Percentiles rank a stretch among this genome's conserved stretches.
Conservation (phyloP, 108 stramenopile genomes). For the Conticribra weissflogii region DNA sequence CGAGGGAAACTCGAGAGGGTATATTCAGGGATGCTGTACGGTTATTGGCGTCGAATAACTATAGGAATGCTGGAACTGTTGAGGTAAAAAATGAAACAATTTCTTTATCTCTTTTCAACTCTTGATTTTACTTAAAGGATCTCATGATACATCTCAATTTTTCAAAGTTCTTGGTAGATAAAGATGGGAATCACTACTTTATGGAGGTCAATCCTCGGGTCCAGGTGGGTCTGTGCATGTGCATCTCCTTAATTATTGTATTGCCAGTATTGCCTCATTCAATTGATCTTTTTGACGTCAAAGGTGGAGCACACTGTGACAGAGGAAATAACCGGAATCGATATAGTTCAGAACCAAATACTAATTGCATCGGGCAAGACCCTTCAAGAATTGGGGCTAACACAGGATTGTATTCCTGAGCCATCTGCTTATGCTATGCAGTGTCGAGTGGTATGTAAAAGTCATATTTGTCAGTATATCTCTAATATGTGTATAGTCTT, state of each 20-base stretch:
- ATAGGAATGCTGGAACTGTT: slow-evolving; percentile 95
- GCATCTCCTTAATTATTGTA: background rate
- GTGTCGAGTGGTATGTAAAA: slow-evolving; percentile 71
- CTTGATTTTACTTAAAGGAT: too few relatives aligned
- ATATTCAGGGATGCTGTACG: slow-evolving; percentile 84
- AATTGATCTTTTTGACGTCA: too few relatives aligned
- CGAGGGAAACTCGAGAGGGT: slow-evolving; percentile 61
- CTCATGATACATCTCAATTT: too few relatives aligned
- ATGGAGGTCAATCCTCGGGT: slow-evolving; percentile 93
- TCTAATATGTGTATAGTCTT: background rate
- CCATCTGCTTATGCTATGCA: slow-evolving; percentile 92
- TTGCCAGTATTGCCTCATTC: background rate
- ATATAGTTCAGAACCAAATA: slow-evolving; percentile 95
- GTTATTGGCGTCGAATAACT: slow-evolving; percentile 77
- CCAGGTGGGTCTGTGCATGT: slow-evolving; percentile 27
- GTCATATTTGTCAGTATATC: background rate
- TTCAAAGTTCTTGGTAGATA: slow-evolving; percentile 90
- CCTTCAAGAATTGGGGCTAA: slow-evolving; percentile 71
- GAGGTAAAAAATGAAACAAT: too few relatives aligned
- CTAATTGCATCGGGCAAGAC: slow-evolving; percentile 91
- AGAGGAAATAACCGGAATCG: slow-evolving; percentile 89
- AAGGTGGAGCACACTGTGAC: slow-evolving; percentile 88
- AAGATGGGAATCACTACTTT: slow-evolving; percentile 88
- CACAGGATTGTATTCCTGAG: slow-evolving; percentile 64
- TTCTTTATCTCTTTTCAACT: too few relatives aligned